A percentile compares a stretch with the other conserved stretches of the same genome.
phyloP scores from a whole-genome alignment of 768 basidiomycete species.

The Mycena amicta region DNA sequence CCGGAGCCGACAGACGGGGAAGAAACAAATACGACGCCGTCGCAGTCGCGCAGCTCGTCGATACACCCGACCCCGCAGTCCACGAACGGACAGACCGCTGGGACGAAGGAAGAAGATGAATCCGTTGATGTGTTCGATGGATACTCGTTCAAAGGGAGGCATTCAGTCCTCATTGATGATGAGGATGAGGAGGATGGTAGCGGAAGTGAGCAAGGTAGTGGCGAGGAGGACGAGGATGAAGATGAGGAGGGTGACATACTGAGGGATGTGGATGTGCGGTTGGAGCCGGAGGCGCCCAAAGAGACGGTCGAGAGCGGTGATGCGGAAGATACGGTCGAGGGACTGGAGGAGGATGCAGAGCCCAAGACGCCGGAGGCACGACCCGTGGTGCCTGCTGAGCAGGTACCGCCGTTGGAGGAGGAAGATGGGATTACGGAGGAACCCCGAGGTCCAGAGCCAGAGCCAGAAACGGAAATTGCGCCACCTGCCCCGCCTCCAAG shows the following conservation, averaged over 20 bases:
- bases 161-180: conserved; percentile 77
- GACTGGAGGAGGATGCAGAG: conserved; percentile 44
- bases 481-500: not conserved
- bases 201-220: conserved; percentile 22
- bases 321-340: conserved; percentile 38
- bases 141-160: conserved; percentile 88
- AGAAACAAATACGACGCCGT: conserved; percentile 77
- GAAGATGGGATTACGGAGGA: conserved; percentile 23
- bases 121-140: conserved; percentile 86
- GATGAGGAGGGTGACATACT: conserved; percentile 34
- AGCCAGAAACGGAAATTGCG: no score
- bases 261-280: conserved; percentile 37
- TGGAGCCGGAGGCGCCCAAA: conserved; percentile 69
- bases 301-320: conserved; percentile 39
- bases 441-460: conserved; percentile 22
- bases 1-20: conserved; percentile 74
- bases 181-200: conserved; percentile 58
- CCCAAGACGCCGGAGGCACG: conserved; percentile 81
- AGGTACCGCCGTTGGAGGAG: conserved; percentile 24
- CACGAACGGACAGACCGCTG: conserved; percentile 9
- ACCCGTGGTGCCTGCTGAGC: conserved; percentile 34
- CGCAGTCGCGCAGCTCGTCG: conserved; percentile 78
- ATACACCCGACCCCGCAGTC: conserved; percentile 40
- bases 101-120: conserved; percentile 44
- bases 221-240: conserved; percentile 39